Conservation (phyloP, 352 stramenopile species). For the Halophytophthora batemanensis region DNA sequence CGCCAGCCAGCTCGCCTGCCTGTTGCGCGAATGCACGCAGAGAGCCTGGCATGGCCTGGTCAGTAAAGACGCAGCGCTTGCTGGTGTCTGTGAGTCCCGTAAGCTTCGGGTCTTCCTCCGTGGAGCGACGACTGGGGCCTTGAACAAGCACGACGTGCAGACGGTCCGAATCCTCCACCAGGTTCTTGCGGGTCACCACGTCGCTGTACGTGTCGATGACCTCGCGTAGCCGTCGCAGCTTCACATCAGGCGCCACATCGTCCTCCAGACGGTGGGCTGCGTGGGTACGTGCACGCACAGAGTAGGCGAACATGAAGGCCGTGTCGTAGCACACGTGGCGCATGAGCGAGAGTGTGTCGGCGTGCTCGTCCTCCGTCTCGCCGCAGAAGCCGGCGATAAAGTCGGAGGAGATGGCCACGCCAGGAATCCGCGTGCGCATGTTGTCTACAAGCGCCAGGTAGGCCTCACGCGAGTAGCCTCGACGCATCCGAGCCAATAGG, state of each 20-base stretch:
- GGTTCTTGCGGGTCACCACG: slow-evolving; percentile 91
- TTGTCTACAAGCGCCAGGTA: slow-evolving; percentile 96
- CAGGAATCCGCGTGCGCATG: slow-evolving; percentile 82
- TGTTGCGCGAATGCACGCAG: slow-evolving; percentile 40
- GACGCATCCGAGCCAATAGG: slow-evolving; percentile 91
- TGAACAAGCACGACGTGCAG: slow-evolving; percentile 96
- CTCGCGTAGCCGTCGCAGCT: slow-evolving; percentile 94
- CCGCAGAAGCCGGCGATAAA: slow-evolving; percentile 99
- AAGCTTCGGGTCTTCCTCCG: slow-evolving; percentile 64
- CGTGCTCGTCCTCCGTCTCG: slow-evolving; percentile 97
- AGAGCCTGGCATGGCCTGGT: slow-evolving; percentile 48
- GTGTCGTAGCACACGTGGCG: slow-evolving; percentile 92
- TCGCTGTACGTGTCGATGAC: slow-evolving; percentile 94
- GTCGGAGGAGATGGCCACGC: slow-evolving; percentile 91
- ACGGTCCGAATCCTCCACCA: slow-evolving; percentile 88
- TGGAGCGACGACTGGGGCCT: slow-evolving; percentile 85
- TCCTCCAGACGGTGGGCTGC: slow-evolving; percentile 94
- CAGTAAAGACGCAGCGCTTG: slow-evolving; percentile 86
- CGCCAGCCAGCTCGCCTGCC: slow-evolving; percentile 28
- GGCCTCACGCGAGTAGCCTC: slow-evolving; percentile 95
- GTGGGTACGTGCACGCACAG: slow-evolving; percentile 94
- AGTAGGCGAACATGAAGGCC: slow-evolving; percentile 99
- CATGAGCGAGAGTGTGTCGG: slow-evolving; percentile 90
- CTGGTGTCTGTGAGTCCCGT: slow-evolving; percentile 87
- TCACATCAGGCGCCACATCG: slow-evolving; percentile 93